Conservation (phyloP, 164 flowering plant genomes). For the Annona squamosa region DNA sequence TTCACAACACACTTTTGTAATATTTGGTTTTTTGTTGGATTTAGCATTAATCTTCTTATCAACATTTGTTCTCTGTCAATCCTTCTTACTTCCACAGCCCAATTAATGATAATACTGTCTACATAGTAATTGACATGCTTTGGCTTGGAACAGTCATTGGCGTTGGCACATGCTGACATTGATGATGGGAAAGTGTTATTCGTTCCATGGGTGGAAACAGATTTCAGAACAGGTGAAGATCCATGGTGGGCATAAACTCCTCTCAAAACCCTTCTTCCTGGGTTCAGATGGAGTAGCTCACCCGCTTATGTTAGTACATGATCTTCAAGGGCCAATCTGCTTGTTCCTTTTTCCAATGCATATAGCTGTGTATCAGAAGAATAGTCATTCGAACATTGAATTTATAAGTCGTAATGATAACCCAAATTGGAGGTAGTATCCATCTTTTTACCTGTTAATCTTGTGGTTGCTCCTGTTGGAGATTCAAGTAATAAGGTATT, state of each 20-base stretch:
- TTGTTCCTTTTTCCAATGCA: not conserved
- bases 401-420: conserved; percentile 1
- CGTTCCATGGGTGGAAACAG: conserved; percentile 90
- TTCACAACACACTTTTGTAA: no score
- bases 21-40: not conserved
- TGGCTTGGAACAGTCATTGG: conserved; percentile 58
- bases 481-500: not conserved
- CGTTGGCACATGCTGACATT: conserved; percentile 73
- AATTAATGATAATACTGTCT: not conserved
- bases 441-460: not conserved
- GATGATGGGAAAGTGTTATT: conserved; percentile 84
- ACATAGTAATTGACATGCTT: not conserved
- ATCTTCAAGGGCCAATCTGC: not conserved
- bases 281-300: not conserved
- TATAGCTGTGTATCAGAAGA: conserved; percentile 3
- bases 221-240: conserved; percentile 87
- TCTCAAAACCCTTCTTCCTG: not conserved
- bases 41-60: not conserved
- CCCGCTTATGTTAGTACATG: not conserved
- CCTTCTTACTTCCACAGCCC: not conserved
- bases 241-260: conserved; percentile 82
- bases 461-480: not conserved
- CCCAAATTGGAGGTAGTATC: not conserved
- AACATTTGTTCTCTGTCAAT: not conserved
- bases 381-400: not conserved